Base-by-base conservation (phyloP, 2,329 filamentous ascomycete species). In the Fusarium heterosporum region DNA sequence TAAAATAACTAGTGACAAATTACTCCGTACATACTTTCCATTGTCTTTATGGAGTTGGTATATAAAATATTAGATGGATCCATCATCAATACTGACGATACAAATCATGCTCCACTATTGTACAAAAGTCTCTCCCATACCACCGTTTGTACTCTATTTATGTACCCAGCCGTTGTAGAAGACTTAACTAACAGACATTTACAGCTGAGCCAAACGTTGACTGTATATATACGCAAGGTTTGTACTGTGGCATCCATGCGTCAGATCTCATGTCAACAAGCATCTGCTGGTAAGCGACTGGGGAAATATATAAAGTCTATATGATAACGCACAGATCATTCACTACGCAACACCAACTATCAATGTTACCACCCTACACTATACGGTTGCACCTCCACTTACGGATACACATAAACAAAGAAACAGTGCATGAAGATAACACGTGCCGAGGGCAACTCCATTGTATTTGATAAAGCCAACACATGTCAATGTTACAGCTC, bases 251-350 rank as follows among this genome's bases (percentile, higher is more conserved):
- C 8, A 36, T 36, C 32, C 22, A 61, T 39, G 30, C 16, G 48
- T 61, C 11, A 41, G 30, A 47, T 51, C 34, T 40, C 34, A 34
- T 22, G 48, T 46, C 39, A 10, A 39, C 17, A n/a, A 16, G 10
- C 51, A 53, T 57, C 66, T 67, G 46, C 40, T 57, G 42, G 39
- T 45, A 41, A 49, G 55, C 40, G n/a, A 29, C 38, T 51, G 17
- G 14, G 29, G 26, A 47, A 32, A 40, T 39, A 16, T 39, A 29
- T 28, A 39, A 47, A 32, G 38, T 39, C 13, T 39, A 29, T 28
- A 39, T 39, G 32, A 41, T 8, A 40, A 59, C 48, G 63, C 64
- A 68, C 57, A 64, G 55, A 59, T 66, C 56, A 41, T 59, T 16
- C 38, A 46, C 25, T 30, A 19, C 19, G 19, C 22, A 55, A 29